Evolutionary conservation across 2,329 filamentous ascomycete species (phyloP).

Genomic region (Bipolaris bicolor): DNA sequence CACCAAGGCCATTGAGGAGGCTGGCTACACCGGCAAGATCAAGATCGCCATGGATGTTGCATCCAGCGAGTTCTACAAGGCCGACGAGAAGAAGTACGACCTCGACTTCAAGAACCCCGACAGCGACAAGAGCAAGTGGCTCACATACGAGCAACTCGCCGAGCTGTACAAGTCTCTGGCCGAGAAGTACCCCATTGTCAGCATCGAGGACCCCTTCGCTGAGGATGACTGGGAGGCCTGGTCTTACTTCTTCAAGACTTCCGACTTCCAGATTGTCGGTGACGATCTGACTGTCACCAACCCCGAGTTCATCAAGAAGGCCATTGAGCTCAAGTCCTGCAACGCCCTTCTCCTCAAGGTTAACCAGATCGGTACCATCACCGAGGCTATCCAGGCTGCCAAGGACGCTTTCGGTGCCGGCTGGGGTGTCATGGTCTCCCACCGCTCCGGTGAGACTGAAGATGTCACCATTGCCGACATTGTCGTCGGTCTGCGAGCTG

Average conservation of each 20-base stretch:
- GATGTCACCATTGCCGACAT: slow-evolving; percentile 99
- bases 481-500: slow-evolving; percentile 92
- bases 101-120: slow-evolving; percentile 99
- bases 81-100: slow-evolving; percentile 97
- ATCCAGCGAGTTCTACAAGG: slow-evolving; percentile 99
- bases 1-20: slow-evolving; percentile 88
- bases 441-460: slow-evolving; percentile 98
- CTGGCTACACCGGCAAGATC: slow-evolving; percentile 94
- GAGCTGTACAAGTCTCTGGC: slow-evolving; percentile 85
- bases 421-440: slow-evolving; percentile 99
- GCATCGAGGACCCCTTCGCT: slow-evolving; percentile 98
- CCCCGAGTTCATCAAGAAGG: slow-evolving; percentile 98
- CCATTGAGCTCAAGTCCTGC: slow-evolving; percentile 98
- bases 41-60: slow-evolving; percentile 99
- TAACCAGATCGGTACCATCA: slow-evolving; percentile 99
- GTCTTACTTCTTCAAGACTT: slow-evolving; percentile 99
- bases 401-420: slow-evolving; percentile 94
- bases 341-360: slow-evolving; percentile 99
- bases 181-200: slow-evolving; percentile 97
- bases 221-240: slow-evolving; percentile 99
- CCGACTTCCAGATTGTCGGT: slow-evolving; percentile 97
- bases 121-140: slow-evolving; percentile 93
- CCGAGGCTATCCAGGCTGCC: slow-evolving; percentile 97
- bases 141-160: slow-evolving; percentile 97
- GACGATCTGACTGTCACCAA: slow-evolving; percentile 99